phyloP scores from a whole-genome alignment of 2,329 filamentous ascomycete genomes.

The Chalaropsis thielavioides region DNA sequence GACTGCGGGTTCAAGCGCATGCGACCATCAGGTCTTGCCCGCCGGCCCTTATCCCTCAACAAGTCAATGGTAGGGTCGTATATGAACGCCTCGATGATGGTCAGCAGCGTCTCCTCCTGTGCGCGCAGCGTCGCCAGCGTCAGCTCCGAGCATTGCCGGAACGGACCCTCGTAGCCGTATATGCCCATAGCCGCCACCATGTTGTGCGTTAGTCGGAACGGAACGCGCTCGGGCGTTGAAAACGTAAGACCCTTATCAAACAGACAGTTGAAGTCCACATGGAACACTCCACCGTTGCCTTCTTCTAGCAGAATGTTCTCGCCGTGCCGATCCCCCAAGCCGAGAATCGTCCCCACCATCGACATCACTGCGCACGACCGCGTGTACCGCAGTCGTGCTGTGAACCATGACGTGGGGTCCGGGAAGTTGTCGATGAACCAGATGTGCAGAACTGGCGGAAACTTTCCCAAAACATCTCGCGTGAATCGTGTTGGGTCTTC shows the following conservation, averaged over 20 bases:
- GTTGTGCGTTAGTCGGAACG: conserved; percentile 94
- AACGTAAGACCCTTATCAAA: conserved; percentile 98
- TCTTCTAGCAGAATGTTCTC: conserved; percentile 96
- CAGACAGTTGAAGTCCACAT: conserved; percentile 98
- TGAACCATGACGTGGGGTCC: conserved; percentile 83
- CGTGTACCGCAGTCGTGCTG: conserved; percentile 75
- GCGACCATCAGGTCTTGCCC: conserved; percentile 20
- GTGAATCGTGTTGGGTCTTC: conserved; percentile 44
- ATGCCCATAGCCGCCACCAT: conserved; percentile 97
- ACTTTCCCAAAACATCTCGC: conserved; percentile 46
- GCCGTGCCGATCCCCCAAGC: conserved; percentile 84
- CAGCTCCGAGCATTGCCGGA: conserved; percentile 78
- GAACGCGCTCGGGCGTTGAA: conserved; percentile 83
- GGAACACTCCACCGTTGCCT: conserved; percentile 81
- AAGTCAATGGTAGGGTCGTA: conserved; percentile 95
- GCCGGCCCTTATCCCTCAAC: conserved; percentile 54
- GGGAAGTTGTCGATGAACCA: conserved; percentile 97
- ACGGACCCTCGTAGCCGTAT: conserved; percentile 86
- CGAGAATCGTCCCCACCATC: conserved; percentile 94
- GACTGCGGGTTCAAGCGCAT: conserved; percentile 43
- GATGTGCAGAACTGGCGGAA: conserved; percentile 71
- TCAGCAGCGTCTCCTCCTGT: conserved; percentile 93
- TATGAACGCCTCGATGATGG: conserved; percentile 89
- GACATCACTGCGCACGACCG: conserved; percentile 96
- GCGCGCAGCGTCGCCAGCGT: conserved; percentile 72